These are phyloP conservation scores for Pseudisothecium myosuroides DNA, from an alignment of 225 moss, liverwort and hornwort species.

Conservation along the genomic window DNA sequence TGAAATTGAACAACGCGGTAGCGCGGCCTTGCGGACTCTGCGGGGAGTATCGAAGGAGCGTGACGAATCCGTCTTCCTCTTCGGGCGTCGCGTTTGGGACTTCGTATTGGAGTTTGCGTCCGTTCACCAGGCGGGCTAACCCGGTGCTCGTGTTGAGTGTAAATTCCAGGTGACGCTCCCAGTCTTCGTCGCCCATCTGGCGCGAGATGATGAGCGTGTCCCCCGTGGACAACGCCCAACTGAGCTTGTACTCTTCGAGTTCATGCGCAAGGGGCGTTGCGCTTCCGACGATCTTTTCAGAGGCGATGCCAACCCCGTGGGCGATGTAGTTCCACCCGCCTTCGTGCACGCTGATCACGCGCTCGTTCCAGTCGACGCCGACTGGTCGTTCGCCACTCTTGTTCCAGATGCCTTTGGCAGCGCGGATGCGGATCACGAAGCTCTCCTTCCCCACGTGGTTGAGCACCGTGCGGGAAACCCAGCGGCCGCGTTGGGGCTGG, in stretches of 20 bases:
- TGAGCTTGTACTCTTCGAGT: conserved; percentile 69
- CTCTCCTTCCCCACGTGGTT: conserved; percentile 75
- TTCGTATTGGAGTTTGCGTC: conserved; percentile 63
- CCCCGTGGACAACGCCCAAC: conserved; percentile 73
- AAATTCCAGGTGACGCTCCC: conserved; percentile 79
- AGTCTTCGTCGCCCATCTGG: conserved; percentile 57
- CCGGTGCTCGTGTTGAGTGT: conserved; percentile 16
- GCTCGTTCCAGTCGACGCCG: conserved; percentile 89
- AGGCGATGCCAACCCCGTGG: conserved; percentile 40
- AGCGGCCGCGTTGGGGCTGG: conserved; percentile 66
- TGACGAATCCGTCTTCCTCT: conserved; percentile 86
- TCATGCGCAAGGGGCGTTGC: conserved; percentile 66
- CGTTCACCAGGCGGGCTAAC: conserved; percentile 56
- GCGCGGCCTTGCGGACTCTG: conserved; percentile 68
- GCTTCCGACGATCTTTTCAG: conserved; percentile 44
- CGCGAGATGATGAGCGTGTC: conserved; percentile 72
- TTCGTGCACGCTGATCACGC: conserved; percentile 61
- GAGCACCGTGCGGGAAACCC: conserved; percentile 81
- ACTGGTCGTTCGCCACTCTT: conserved; percentile 68
- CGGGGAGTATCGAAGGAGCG: conserved; percentile 55
- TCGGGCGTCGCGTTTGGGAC: conserved; percentile 48
- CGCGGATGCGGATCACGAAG: conserved; percentile 73
- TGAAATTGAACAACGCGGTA: conserved; percentile 78
- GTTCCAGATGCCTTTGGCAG: conserved; percentile 67
- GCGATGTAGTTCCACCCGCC: conserved; percentile 74